Percentiles rank a stretch among this genome's conserved stretches.
These are phyloP conservation scores for Vaccinium myrtillus DNA, from an alignment of 148 eudicot species.

Conservation along the genomic window DNA sequence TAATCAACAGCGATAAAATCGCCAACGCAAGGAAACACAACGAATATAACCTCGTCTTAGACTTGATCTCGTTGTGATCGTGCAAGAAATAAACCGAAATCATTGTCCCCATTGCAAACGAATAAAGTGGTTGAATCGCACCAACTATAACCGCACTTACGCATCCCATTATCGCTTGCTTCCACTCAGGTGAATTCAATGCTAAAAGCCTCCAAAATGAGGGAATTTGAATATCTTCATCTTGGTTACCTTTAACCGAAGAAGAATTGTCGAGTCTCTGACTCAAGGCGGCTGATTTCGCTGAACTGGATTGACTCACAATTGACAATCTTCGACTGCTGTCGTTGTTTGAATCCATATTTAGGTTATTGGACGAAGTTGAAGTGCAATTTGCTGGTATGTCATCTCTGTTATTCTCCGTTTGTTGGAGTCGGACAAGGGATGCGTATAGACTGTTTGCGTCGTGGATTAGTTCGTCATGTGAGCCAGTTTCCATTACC, in stretches of 20 bases:
- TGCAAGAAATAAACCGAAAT: not conserved
- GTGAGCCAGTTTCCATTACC: not conserved
- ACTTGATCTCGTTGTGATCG: constrained; percentile 2
- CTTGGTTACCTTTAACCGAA: not conserved
- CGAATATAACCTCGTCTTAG: not conserved
- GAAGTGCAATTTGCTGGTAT: not conserved
- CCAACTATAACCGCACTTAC: not conserved
- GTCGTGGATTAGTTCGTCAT: not conserved
- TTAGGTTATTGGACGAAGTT: not conserved
- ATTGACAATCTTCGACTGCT: not conserved
- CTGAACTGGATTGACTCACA: not conserved
- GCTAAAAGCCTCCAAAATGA: not conserved
- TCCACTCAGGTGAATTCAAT: not conserved
- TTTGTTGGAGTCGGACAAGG: not conserved
- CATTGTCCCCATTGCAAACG: not conserved
- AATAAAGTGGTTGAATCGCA: not conserved
- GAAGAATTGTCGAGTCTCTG: not conserved
- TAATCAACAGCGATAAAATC: not conserved
- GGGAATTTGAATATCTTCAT: not conserved
- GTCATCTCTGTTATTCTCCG: not conserved
- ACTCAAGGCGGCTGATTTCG: not conserved
- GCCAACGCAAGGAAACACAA: not conserved
- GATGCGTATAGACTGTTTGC: not conserved
- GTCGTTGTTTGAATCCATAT: not conserved
- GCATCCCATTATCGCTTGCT: not conserved